Conservation (phyloP, 768 basidiomycete species). For the Termitomyces heimii region DNA sequence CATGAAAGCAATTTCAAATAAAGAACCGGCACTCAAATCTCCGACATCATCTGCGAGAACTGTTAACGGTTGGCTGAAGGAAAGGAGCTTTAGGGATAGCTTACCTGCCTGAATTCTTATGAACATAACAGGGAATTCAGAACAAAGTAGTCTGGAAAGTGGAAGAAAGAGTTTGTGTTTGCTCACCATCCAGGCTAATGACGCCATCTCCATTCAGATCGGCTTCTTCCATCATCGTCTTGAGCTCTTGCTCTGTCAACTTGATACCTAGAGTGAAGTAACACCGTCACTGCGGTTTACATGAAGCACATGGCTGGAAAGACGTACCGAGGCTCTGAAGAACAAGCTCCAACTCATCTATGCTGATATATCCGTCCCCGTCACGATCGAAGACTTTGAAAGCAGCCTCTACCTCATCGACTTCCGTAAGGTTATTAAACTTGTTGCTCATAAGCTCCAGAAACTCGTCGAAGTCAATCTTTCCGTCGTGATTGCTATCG, state of each 20-base stretch:
- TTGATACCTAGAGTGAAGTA: slow-evolving; percentile 38
- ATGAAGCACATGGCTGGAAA: not conserved
- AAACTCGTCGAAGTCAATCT: slow-evolving; percentile 44
- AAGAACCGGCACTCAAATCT: not conserved
- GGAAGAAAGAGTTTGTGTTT: not conserved
- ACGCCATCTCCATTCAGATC: slow-evolving; percentile 82
- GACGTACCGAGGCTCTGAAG: slow-evolving; percentile 86
- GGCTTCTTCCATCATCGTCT: slow-evolving; percentile 91
- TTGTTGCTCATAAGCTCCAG: slow-evolving; percentile 39
- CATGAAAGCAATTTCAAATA: not conserved
- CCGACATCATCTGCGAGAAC: slow-evolving; percentile 6
- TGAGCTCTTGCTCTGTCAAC: slow-evolving; percentile 71
- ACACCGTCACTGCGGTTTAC: not conserved
- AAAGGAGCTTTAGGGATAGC: not conserved
- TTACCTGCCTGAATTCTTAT: slow-evolving; percentile 13
- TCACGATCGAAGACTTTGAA: slow-evolving; percentile 89
- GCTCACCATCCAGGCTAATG: slow-evolving; percentile 69
- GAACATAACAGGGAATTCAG: not conserved
- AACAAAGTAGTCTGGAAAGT: not conserved
- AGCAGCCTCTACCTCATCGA: slow-evolving; percentile 42
- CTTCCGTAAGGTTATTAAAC: slow-evolving; percentile 32
- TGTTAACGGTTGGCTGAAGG: not conserved
- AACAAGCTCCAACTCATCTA: slow-evolving; percentile 86
- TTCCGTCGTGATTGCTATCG: slow-evolving; percentile 38
- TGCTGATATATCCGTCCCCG: slow-evolving; percentile 85